phyloP scores from a whole-genome alignment of 345 rosid species.

The Arabis hirsuta region DNA sequence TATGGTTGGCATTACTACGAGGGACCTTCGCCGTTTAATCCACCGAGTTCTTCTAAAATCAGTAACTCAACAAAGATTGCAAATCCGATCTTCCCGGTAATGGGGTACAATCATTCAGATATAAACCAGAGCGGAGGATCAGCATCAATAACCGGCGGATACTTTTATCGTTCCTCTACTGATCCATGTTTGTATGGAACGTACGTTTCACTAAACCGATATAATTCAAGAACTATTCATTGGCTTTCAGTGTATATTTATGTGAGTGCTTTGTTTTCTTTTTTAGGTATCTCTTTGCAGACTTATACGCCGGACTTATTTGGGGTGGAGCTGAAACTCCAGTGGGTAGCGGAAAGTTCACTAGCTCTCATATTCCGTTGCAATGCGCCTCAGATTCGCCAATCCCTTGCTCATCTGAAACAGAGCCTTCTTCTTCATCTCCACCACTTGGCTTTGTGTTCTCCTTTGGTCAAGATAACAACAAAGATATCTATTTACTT shows the following conservation, averaged over 20 bases:
- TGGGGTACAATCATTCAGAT: conserved; percentile 54
- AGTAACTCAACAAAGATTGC: conserved; percentile 50
- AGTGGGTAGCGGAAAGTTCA: conserved; percentile 79
- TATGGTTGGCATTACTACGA: conserved; percentile 60
- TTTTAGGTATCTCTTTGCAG: conserved; percentile 54
- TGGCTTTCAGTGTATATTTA: no score
- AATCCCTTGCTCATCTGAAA: conserved; percentile 51
- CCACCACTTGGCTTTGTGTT: conserved; percentile 65
- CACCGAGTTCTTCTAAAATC: conserved; percentile 30
- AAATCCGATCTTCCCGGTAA: conserved; percentile 52
- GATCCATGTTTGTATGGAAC: conserved; percentile 64
- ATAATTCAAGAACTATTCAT: not conserved
- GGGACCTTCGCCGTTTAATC: conserved; percentile 45
- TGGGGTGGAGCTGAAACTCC: conserved; percentile 51
- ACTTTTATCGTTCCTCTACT: conserved; percentile 52
- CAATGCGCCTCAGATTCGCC: conserved; percentile 71
- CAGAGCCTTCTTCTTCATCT: conserved; percentile 50
- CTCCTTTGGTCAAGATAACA: conserved; percentile 86
- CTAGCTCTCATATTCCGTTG: conserved; percentile 54
- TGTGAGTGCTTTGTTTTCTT: conserved; percentile 6
- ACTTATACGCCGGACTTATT: conserved; percentile 51
- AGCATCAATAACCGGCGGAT: conserved; percentile 59
- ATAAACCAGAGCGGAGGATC: conserved; percentile 43
- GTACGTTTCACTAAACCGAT: conserved; percentile 23
- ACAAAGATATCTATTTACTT: conserved; percentile 64